Conservation (phyloP, 441 rosid genomes). For the Pelargonium myrrhifolium region DNA sequence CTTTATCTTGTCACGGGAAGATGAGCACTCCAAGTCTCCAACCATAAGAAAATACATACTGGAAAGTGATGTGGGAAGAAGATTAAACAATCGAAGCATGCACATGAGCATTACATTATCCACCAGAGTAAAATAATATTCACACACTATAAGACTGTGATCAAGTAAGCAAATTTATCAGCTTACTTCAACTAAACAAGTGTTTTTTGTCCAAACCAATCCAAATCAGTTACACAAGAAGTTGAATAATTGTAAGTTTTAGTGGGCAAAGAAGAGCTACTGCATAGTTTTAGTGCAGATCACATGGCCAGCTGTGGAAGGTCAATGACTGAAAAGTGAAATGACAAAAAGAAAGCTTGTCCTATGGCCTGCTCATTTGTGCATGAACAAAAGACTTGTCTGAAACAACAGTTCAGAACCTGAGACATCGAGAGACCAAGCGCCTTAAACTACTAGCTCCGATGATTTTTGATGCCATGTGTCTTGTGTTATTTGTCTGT, state of each 20-base stretch:
- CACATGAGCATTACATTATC: background rate
- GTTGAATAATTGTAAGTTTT: too few species aligned
- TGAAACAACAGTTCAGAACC: too few species aligned
- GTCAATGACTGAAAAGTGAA: conserved; percentile 16
- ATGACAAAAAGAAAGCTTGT: background rate
- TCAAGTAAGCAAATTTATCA: background rate
- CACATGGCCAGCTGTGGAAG: conserved; percentile 36
- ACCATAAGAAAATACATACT: conserved; percentile 2
- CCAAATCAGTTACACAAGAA: too few species aligned
- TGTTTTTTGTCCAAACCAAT: conserved; percentile 5
- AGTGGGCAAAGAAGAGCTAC: too few species aligned
- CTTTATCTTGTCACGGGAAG: conserved; percentile 10
- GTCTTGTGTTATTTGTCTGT: background rate
- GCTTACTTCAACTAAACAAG: conserved; percentile 18
- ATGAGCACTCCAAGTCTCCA: conserved; percentile 5
- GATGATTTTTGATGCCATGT: too few species aligned
- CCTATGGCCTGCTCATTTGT: background rate
- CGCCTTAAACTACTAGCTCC: too few species aligned
- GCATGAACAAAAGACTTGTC: too few species aligned
- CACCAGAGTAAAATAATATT: background rate
- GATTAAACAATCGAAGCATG: conserved; percentile 3
- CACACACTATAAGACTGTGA: background rate
- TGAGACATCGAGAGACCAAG: too few species aligned
- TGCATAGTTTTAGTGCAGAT: too few species aligned
- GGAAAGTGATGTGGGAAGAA: conserved; percentile 6